These are phyloP conservation scores for Mucor mucedo DNA, from an alignment of 371 early-diverging fungal genomes.

Conservation along the genomic window DNA sequence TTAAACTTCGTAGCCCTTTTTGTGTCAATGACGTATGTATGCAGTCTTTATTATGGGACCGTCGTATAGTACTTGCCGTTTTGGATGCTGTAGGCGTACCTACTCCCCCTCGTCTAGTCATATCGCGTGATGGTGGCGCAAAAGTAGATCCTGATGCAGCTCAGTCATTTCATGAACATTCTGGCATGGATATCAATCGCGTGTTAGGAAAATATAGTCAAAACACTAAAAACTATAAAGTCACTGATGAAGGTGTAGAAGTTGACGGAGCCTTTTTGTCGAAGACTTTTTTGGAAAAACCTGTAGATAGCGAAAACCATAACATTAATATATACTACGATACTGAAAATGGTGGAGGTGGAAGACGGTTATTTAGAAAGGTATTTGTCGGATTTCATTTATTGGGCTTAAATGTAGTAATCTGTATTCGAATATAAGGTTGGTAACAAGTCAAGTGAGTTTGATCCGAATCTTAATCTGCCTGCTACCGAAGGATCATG, in stretches of 20 bases:
- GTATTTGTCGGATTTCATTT: conserved; percentile 36
- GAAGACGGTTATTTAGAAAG: conserved; percentile 94
- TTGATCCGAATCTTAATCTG: conserved; percentile 67
- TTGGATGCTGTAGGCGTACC: conserved; percentile 86
- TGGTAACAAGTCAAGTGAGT: conserved; percentile 96
- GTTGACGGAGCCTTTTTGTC: conserved; percentile 69
- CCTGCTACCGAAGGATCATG: conserved; percentile 87
- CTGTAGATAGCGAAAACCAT: conserved; percentile 96
- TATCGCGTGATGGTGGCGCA: conserved; percentile 79
- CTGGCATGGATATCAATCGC: conserved; percentile 59
- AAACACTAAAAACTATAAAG: conserved; percentile 27
- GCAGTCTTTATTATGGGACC: conserved; percentile 92
- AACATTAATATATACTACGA: conserved; percentile 96
- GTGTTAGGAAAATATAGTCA: conserved; percentile 28
- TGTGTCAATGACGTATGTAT: conserved; percentile 91
- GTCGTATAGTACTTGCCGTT: conserved; percentile 87
- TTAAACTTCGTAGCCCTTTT: conserved; percentile 81
- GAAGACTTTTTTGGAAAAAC: conserved; percentile 99
- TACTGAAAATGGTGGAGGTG: conserved; percentile 84
- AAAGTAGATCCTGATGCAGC: conserved; percentile 48
- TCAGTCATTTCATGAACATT: conserved; percentile 39
- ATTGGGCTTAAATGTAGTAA: neutral
- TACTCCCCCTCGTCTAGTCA: conserved; percentile 85
- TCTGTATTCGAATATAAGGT: conserved; percentile 43
- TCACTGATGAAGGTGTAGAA: conserved; percentile 70